Evolutionary conservation across 2,329 filamentous ascomycete genomes (phyloP).

Genomic region (Epichloe baconii): DNA sequence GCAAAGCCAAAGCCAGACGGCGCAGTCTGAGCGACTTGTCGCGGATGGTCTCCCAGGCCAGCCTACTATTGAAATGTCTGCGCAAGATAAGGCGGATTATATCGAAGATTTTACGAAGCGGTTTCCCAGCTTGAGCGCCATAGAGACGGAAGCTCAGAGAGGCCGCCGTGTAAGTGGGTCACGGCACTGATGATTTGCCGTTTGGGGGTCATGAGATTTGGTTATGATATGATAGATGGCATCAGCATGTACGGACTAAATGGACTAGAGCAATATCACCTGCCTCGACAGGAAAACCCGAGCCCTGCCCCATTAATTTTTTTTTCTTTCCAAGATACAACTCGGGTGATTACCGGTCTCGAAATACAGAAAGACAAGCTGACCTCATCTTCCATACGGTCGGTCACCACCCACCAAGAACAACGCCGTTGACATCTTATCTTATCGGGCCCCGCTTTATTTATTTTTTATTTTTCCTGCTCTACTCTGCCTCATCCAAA

Average conservation of each 20-base stretch:
- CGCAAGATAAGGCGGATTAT: constrained; percentile 51
- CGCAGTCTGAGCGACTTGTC: constrained; percentile 25
- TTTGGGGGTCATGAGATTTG: constrained; percentile 1
- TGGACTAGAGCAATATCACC: background rate
- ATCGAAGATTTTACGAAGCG: constrained; percentile 63
- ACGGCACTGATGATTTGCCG: constrained; percentile 12
- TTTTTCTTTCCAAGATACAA: background rate
- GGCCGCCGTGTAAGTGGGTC: constrained; percentile 18
- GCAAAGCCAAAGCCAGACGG: constrained; percentile 16
- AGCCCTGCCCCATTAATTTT: accelerated
- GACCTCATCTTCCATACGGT: background rate
- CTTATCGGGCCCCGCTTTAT: constrained; percentile 5
- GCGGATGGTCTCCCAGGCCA: constrained; percentile 34
- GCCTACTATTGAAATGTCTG: constrained; percentile 40
- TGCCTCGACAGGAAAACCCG: no score
- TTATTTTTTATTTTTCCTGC: background rate
- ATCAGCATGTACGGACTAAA: constrained; percentile 3
- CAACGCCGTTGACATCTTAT: background rate
- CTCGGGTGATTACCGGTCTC: background rate
- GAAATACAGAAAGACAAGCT: background rate
- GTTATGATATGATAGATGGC: constrained; percentile 1
- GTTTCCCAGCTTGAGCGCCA: constrained; percentile 70
- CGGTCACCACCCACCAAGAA: background rate
- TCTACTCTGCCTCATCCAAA: no score
- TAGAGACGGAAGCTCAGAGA: constrained; percentile 69